phyloP scores from a whole-genome alignment of 2,329 filamentous ascomycete genomes.

The Ophiostoma piceae region DNA sequence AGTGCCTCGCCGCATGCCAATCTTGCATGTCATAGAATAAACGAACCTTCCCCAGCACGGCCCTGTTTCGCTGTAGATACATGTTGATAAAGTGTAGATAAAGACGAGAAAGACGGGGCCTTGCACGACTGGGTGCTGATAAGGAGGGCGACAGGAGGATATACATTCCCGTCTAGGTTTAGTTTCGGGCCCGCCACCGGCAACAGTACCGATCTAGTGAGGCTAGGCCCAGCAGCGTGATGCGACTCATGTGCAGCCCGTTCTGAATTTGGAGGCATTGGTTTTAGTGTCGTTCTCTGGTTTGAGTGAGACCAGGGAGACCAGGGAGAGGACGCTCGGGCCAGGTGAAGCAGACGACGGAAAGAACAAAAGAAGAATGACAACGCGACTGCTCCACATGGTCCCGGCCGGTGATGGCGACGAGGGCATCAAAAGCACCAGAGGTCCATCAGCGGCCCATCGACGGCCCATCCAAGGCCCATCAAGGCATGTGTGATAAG shows the following conservation, averaged over 20 bases:
- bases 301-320: not conserved
- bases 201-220: constrained; percentile 1
- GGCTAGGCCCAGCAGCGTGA: not conserved
- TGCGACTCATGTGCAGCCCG: constrained; percentile 1
- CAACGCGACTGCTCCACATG: constrained; percentile 11
- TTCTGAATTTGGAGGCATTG: not conserved
- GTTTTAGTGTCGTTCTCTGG: not conserved
- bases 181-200: not conserved
- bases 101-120: not conserved
- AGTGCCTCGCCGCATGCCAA: not conserved
- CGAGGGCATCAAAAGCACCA: not conserved
- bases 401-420: not conserved
- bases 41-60: not conserved
- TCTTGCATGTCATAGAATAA: constrained; percentile 9
- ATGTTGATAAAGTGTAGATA: constrained; percentile 1
- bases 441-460: not conserved
- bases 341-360: not conserved
- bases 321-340: not conserved
- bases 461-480: not conserved
- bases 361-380: constrained; percentile 15
- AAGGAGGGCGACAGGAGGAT: constrained; percentile 4
- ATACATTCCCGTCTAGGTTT: constrained; percentile 6
- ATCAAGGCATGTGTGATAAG: constrained; percentile 1
- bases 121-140: not conserved
- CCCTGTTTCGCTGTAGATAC: constrained; percentile 2